Percentiles rank a stretch among this genome's conserved stretches.
Conservation (phyloP, 2,329 filamentous ascomycete species). For the Dryadomyces quercivorus region DNA sequence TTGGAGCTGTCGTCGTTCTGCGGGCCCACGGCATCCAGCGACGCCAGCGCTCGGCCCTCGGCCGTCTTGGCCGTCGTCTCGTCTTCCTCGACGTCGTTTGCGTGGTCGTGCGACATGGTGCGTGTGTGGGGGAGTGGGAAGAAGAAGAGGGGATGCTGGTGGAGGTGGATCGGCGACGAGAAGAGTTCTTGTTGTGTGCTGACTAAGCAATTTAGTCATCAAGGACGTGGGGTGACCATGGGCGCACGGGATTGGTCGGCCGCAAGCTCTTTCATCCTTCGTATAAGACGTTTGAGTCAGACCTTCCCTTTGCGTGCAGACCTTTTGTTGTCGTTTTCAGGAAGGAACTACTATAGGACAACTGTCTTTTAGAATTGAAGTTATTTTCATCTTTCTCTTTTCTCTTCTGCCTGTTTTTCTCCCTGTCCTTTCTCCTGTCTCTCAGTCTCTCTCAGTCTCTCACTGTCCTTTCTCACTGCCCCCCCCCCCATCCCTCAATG, state of each 20-base stretch:
- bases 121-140: not conserved
- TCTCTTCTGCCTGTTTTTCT: not conserved
- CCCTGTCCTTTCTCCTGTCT: not conserved
- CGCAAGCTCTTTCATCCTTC: not conserved
- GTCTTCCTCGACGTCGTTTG: conserved; percentile 47
- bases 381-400: not conserved
- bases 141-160: not conserved
- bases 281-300: not conserved
- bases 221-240: not conserved
- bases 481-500: not conserved
- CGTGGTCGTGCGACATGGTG: conserved; percentile 14
- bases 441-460: not conserved
- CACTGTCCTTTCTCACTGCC: not conserved
- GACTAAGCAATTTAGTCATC: not conserved
- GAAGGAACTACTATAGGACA: not conserved
- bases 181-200: not conserved
- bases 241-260: not conserved
- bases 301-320: not conserved
- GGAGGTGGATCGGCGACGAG: not conserved
- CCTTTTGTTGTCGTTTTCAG: no score
- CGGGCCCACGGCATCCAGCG: conserved; percentile 45
- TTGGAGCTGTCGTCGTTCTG: conserved; percentile 34
- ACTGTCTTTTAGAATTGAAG: not conserved
- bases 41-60: conserved; percentile 63
- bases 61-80: conserved; percentile 45